These are phyloP conservation scores for Auriculariales sp. DNA, from an alignment of 768 basidiomycete species.

Conservation along the genomic window DNA sequence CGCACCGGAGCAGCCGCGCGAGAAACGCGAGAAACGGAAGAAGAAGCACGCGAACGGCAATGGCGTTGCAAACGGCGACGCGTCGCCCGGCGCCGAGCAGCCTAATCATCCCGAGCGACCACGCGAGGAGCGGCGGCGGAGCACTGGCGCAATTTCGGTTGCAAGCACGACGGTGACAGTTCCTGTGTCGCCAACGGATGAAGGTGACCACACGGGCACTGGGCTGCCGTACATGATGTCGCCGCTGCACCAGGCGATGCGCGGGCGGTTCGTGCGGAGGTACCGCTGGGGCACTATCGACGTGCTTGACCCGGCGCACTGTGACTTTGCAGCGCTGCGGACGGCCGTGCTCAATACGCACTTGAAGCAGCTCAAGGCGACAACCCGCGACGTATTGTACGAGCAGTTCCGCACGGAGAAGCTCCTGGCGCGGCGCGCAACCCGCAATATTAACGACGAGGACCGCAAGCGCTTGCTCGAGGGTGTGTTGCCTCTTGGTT, in stretches of 20 bases:
- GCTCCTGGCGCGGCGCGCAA: constrained; percentile 73
- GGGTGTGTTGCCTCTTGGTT: constrained; percentile 25
- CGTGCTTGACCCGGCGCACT: constrained; percentile 73
- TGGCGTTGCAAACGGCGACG: constrained; percentile 5
- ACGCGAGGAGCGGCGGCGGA: constrained; percentile 13
- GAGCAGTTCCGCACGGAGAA: constrained; percentile 90
- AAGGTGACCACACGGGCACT: background rate
- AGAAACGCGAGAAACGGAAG: constrained; percentile 1
- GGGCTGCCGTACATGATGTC: constrained; percentile 25
- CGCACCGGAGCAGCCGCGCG: constrained; percentile 43
- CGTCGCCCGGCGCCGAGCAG: constrained; percentile 12
- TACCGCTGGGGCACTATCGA: constrained; percentile 85
- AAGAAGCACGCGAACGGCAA: constrained; percentile 3
- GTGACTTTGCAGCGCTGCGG: constrained; percentile 75
- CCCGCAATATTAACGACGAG: constrained; percentile 60
- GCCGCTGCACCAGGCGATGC: constrained; percentile 51
- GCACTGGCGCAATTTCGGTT: background rate
- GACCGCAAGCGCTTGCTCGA: constrained; percentile 58
- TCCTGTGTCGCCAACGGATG: background rate
- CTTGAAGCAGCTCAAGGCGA: constrained; percentile 68
- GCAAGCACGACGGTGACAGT: background rate
- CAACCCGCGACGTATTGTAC: constrained; percentile 81
- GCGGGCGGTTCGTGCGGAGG: constrained; percentile 60
- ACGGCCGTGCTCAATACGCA: constrained; percentile 76
- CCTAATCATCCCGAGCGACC: constrained; percentile 11